phyloP scores from a whole-genome alignment of 2,329 filamentous ascomycete species.

The Trichoderma hamatum region DNA sequence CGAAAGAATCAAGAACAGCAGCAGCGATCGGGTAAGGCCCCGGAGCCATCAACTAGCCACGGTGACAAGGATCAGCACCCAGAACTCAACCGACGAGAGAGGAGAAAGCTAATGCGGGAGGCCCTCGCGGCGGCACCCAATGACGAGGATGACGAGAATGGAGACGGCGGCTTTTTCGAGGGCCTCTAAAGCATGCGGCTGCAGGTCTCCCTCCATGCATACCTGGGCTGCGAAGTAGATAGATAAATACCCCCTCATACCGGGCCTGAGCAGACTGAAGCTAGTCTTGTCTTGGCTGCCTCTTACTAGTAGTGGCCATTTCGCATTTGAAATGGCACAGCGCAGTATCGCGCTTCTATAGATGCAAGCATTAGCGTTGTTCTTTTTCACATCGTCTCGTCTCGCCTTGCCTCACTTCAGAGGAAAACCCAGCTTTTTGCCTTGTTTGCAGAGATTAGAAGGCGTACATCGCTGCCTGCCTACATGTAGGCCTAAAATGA shows the following conservation, averaged over 20 bases:
- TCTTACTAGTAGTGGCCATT: not conserved
- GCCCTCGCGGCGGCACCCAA: constrained; percentile 37
- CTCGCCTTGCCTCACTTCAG: not conserved
- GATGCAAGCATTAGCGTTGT: not conserved
- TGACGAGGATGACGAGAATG: constrained; percentile 52
- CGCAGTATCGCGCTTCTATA: not conserved
- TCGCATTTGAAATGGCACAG: not conserved
- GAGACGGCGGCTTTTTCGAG: constrained; percentile 63
- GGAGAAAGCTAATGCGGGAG: constrained; percentile 42
- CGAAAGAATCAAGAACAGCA: constrained; percentile 31
- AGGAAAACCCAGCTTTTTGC: not conserved
- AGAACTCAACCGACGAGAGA: constrained; percentile 43
- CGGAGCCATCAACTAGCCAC: constrained; percentile 1
- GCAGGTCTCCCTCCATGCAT: not conserved
- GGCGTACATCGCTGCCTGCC: not conserved
- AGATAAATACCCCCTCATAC: not conserved
- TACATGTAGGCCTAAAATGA: not conserved
- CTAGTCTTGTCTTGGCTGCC: not conserved
- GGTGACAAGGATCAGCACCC: constrained; percentile 34
- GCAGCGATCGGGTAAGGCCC: constrained; percentile 31
- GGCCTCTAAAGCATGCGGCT: constrained; percentile 27
- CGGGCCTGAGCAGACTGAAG: not conserved
- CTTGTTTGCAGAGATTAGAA: not conserved
- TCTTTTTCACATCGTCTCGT: not conserved
- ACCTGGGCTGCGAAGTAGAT: not conserved